Evolutionary conservation across 2,329 filamentous ascomycete genomes (phyloP).

Genomic region (Botryotinia calthae): DNA sequence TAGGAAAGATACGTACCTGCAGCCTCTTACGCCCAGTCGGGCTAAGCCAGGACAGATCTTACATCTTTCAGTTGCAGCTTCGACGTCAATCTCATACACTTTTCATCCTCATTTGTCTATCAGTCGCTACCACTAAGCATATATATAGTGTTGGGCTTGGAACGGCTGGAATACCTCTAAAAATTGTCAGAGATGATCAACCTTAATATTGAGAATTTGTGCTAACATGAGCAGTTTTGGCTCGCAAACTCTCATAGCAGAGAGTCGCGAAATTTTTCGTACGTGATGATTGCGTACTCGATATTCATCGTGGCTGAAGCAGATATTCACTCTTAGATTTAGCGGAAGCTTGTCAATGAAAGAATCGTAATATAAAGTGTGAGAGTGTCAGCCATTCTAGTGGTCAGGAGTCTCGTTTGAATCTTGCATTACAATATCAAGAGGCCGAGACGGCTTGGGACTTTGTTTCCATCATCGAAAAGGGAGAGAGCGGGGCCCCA

Average conservation of each 20-base stretch:
- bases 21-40: background rate
- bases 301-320: background rate
- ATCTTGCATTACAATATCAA: background rate
- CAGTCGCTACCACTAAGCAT: background rate
- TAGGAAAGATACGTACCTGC: background rate
- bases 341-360: background rate
- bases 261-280: background rate
- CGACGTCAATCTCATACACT: background rate
- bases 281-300: background rate
- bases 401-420: background rate
- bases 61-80: background rate
- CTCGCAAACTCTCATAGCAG: background rate
- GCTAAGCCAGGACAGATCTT: background rate
- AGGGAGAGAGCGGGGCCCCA: background rate
- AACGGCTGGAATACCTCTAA: background rate
- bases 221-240: background rate
- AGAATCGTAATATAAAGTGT: background rate
- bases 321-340: background rate
- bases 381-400: no score
- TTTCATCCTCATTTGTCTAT: background rate
- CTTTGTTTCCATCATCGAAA: background rate
- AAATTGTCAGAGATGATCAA: background rate
- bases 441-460: background rate
- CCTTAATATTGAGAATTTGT: background rate
- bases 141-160: background rate